Evolutionary conservation across 305 asterid genomes (phyloP).

Genomic region (Coffea humblotiana): DNA sequence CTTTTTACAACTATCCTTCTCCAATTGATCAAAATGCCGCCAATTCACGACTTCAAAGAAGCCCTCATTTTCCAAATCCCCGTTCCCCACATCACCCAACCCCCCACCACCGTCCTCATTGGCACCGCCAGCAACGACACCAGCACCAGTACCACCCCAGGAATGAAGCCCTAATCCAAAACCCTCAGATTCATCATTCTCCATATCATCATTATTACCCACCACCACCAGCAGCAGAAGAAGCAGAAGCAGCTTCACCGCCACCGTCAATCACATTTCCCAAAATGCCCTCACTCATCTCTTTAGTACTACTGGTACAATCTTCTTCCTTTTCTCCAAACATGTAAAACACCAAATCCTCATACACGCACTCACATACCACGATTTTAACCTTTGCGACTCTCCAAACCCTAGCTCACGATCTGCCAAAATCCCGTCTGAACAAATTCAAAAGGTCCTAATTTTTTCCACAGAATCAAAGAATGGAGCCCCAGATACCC

Average conservation of each 20-base stretch:
- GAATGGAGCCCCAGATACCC: conserved; percentile 17
- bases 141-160: not conserved
- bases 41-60: conserved; percentile 31
- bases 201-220: conserved; percentile 45
- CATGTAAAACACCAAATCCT: conserved; percentile 44
- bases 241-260: conserved; percentile 5
- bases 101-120: conserved; percentile 13
- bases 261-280: conserved; percentile 36
- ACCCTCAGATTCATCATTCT: conserved; percentile 53
- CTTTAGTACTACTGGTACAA: conserved; percentile 9
- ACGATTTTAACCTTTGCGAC: conserved; percentile 27
- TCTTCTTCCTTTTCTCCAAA: conserved; percentile 27
- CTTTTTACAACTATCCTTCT: conserved; percentile 30
- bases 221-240: not conserved
- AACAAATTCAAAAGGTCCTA: conserved; percentile 12
- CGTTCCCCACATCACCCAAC: conserved; percentile 25
- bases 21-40: conserved; percentile 29
- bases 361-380: conserved; percentile 40
- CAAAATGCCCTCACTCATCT: conserved; percentile 44
- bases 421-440: conserved; percentile 30
- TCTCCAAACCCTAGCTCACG: conserved; percentile 50
- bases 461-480: conserved; percentile 16
- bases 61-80: conserved; percentile 18
- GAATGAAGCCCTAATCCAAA: conserved; percentile 21
- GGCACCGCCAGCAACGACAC: not conserved